Evolutionary conservation across 2,329 filamentous ascomycete genomes (phyloP), one percentile per base, ranked within the genome.

Genomic region (Colletotrichum lentis): DNA sequence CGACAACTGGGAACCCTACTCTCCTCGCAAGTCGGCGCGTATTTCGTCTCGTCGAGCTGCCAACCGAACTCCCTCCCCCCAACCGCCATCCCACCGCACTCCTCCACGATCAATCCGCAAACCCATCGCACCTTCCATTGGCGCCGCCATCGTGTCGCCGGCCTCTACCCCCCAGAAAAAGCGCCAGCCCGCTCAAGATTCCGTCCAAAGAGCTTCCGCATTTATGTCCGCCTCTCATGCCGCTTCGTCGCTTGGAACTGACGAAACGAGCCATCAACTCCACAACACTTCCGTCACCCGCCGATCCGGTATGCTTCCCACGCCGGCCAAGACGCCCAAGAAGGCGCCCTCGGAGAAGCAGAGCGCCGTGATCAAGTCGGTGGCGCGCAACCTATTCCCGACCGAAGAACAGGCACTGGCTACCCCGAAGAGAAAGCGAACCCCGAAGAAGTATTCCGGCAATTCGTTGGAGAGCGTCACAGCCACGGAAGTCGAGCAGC

Each of bases 311-410:
- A 91, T 92, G 85, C 86, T 94, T 53, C 91, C 90, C 18, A 95
- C 92, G 3, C 92, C 92, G 2, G 86, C 88, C 71, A 94, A 94
- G 81, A 95, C 92, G 3, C 92, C 89, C 3, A 85, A 85, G 77
- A 92, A 91, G 81, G 82, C 85, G 54, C 82, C 83, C 1, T 82
- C 81, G 20, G 80, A 81, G 73, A 82, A 85, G 74, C 81, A 81
- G 31, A 79, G 82, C 59, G 81, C 83, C 69, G 82, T 83, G 56
- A 83, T 90, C 64, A 80, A 82, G 56, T 79, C 82, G 2, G 81
- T 90, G 70, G 85, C 88, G 35, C 85, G 87, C 75, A 89, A 85
- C 74, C 81, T 91, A 18, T 91, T 92, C 69, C 80, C 84, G n/a
- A 80, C 82, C 54, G 83, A 88, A 44, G 82, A 87, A 18, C 83